Evolutionary conservation across 2,329 filamentous ascomycete genomes (phyloP).

Genomic region (Zopfia rhizophila): DNA sequence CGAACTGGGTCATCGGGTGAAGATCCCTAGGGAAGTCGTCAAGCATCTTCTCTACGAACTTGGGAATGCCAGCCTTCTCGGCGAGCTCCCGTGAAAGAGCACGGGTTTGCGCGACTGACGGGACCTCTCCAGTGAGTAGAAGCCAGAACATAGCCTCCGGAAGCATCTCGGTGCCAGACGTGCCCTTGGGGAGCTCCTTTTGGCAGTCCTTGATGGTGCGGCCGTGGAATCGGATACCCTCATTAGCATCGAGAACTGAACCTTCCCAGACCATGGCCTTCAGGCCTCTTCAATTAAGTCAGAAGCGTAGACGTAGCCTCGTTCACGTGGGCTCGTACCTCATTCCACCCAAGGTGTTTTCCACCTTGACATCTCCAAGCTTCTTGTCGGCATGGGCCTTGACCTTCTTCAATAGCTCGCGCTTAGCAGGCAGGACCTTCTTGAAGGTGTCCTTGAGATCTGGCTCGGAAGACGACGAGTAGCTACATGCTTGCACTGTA

Average conservation of each 20-base stretch:
- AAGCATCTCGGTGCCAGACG: slow-evolving; percentile 92
- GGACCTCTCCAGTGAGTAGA: slow-evolving; percentile 90
- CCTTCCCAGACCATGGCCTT: slow-evolving; percentile 99
- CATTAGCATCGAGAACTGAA: slow-evolving; percentile 93
- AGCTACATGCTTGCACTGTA: slow-evolving; percentile 63
- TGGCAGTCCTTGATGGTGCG: slow-evolving; percentile 99
- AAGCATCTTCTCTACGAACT: slow-evolving; percentile 86
- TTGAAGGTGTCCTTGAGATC: slow-evolving; percentile 90
- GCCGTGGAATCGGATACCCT: slow-evolving; percentile 98
- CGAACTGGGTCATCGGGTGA: slow-evolving; percentile 98
- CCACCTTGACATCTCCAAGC: slow-evolving; percentile 91
- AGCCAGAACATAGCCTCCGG: slow-evolving; percentile 99
- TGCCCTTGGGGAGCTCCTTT: slow-evolving; percentile 90
- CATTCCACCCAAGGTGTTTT: slow-evolving; percentile 96
- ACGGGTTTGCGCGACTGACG: slow-evolving; percentile 83
- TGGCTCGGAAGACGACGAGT: slow-evolving; percentile 81
- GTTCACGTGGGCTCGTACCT: slow-evolving; percentile 59
- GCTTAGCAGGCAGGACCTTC: slow-evolving; percentile 87
- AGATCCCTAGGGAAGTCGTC: slow-evolving; percentile 89
- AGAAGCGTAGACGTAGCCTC: slow-evolving; percentile 12
- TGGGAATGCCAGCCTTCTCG: slow-evolving; percentile 82
- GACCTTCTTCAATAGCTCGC: slow-evolving; percentile 92
- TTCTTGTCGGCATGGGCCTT: slow-evolving; percentile 85
- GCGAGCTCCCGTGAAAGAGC: slow-evolving; percentile 86
- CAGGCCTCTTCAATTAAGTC: slow-evolving; percentile 68